These are phyloP conservation scores for Mortierella sp. DNA, from an alignment of 371 early-diverging fungal species.

Conservation along the genomic window DNA sequence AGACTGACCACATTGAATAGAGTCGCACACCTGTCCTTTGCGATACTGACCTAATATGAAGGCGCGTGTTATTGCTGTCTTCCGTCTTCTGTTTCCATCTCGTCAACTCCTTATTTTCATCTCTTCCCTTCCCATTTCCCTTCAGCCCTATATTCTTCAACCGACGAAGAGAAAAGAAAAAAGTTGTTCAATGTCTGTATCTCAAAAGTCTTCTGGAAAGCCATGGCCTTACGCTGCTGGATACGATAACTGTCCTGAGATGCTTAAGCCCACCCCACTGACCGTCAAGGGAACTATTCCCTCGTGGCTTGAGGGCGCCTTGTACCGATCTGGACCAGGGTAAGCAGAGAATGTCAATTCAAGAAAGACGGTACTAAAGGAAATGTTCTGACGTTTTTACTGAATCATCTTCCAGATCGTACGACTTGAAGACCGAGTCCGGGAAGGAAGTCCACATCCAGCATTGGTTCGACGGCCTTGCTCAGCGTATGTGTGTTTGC, in stretches of 20 bases:
- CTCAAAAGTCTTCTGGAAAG: constrained; percentile 15
- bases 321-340: constrained; percentile 68
- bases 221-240: constrained; percentile 53
- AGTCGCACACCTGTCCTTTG: too few species aligned
- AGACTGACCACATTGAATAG: too few species aligned
- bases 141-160: background rate
- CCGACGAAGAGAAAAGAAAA: background rate
- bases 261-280: constrained; percentile 55
- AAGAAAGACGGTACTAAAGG: background rate
- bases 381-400: background rate
- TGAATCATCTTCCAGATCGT: constrained; percentile 14
- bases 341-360: constrained; percentile 1
- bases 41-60: too few species aligned
- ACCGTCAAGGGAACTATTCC: constrained; percentile 65
- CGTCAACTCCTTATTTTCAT: background rate
- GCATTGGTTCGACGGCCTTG: constrained; percentile 74
- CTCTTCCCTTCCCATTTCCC: background rate
- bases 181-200: background rate
- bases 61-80: background rate
- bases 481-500: constrained; percentile 53
- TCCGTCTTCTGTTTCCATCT: background rate
- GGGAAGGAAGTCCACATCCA: constrained; percentile 66
- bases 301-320: constrained; percentile 66
- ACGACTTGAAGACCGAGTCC: constrained; percentile 45
- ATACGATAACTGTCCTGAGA: constrained; percentile 63